Conservation (phyloP, 495 filamentous ascomycete species). For the Chaetomidium leptoderma region DNA sequence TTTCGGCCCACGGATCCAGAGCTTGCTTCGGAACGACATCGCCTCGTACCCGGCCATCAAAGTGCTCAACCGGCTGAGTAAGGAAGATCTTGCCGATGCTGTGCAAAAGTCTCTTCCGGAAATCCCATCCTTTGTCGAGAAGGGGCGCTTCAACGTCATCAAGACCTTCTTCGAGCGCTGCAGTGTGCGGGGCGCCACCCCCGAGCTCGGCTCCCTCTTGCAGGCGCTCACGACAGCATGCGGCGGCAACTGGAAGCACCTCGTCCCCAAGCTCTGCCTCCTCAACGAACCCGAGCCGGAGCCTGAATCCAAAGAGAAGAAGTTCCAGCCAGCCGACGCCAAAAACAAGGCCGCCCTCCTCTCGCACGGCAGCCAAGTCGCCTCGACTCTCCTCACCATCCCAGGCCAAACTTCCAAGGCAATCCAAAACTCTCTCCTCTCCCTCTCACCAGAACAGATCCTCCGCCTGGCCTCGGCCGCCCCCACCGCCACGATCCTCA, state of each 20-base stretch:
- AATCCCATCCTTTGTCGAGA: conserved; percentile 63
- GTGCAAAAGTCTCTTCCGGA: conserved; percentile 64
- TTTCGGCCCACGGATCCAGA: conserved; percentile 70
- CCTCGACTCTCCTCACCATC: conserved; percentile 41
- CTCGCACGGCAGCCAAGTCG: conserved; percentile 44
- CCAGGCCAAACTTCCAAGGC: conserved; percentile 38
- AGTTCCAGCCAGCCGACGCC: conserved; percentile 27
- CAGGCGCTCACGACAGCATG: conserved; percentile 56
- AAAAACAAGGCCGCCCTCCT: conserved; percentile 43
- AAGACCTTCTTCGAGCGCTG: conserved; percentile 81
- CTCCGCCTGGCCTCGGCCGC: conserved; percentile 36
- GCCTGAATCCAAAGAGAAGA: conserved; percentile 19
- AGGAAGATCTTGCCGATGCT: conserved; percentile 71
- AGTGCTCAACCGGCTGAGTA: conserved; percentile 74
- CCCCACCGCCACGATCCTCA: conserved; percentile 56
- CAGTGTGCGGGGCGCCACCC: conserved; percentile 51
- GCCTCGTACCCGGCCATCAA: conserved; percentile 78
- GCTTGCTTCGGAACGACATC: conserved; percentile 79
- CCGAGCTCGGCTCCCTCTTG: conserved; percentile 58
- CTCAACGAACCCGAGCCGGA: conserved; percentile 39
- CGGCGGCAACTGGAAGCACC: conserved; percentile 49
- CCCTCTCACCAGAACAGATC: conserved; percentile 35
- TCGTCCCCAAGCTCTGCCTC: conserved; percentile 56
- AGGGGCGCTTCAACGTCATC: conserved; percentile 70
- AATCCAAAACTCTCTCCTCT: conserved; percentile 41